Conservation (phyloP, 2,329 filamentous ascomycete species). For the Microcyclospora tardicrescens region DNA sequence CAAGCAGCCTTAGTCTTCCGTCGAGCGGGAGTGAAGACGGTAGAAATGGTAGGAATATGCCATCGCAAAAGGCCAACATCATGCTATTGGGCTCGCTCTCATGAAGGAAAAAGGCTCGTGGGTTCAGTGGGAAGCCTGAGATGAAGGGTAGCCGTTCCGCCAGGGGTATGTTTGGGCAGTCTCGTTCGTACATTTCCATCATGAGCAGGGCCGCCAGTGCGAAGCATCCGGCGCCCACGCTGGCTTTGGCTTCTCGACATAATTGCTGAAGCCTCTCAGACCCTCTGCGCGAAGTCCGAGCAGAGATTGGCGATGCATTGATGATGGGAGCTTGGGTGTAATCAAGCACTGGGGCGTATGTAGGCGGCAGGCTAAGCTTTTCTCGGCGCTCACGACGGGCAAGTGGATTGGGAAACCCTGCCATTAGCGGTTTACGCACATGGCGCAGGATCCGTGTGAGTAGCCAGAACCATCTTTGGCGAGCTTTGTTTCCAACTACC, state of each 20-base stretch:
- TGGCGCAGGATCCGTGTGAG: constrained; percentile 33
- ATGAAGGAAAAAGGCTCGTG: constrained; percentile 29
- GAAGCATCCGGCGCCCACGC: constrained; percentile 34
- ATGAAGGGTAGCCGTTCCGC: constrained; percentile 27
- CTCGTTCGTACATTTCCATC: constrained; percentile 32
- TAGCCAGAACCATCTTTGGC: constrained; percentile 36
- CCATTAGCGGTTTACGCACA: constrained; percentile 26
- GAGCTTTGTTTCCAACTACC: constrained; percentile 25
- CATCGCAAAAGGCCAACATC: constrained; percentile 37
- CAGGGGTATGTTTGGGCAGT: constrained; percentile 16
- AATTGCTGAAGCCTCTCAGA: constrained; percentile 26
- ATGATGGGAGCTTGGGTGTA: constrained; percentile 27
- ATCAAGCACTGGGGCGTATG: constrained; percentile 26
- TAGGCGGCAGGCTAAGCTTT: constrained; percentile 17
- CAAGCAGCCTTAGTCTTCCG: constrained; percentile 27
- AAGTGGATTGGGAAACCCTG: constrained; percentile 32
- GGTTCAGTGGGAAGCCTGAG: constrained; percentile 35
- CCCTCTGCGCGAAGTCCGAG: constrained; percentile 20
- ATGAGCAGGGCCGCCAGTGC: constrained; percentile 33
- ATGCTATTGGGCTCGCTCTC: constrained; percentile 28
- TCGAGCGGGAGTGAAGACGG: constrained; percentile 23
- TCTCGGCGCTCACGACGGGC: constrained; percentile 9
- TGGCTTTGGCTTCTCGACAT: constrained; percentile 26
- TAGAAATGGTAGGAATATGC: constrained; percentile 33
- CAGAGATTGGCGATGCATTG: constrained; percentile 22